Base-by-base conservation (phyloP, 2,329 filamentous ascomycete genomes). In the Trichoderma simmonsii region DNA sequence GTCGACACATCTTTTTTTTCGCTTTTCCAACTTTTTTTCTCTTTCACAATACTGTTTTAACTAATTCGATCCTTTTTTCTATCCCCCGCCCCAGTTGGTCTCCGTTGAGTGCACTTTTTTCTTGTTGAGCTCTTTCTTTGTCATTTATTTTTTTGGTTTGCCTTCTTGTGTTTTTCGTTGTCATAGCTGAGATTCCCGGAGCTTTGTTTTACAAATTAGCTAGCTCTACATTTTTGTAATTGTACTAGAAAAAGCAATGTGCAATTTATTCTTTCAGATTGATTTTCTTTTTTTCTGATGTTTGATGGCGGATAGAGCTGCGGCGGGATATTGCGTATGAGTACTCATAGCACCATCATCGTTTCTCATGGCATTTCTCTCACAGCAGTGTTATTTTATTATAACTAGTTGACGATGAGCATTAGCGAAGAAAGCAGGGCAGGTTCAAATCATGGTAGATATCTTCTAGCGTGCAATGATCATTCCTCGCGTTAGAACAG, bases 111-210 rank as follows among this genome's bases (percentile, higher is more conserved):
- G 54, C 51, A 26, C n/a, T 18, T 12, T 18, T 18, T 26, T 61
- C 26, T 28, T 43, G 43, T 26, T 57, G 6, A 26, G 43, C 28
- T 36, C 34, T 12, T 69, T 70, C 36, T 32, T 48, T 68, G 34
- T 60, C 34, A 48, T 68, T 48, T 60, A 26, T 59, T 61, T 51
- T 24, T 18, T 70, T 24, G 34, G 60, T 62, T 32, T 32, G 32
- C 28, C 9, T 61, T 62, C 18, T 54, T 51, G 36, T 24, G 24
- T 24, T 54, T 15, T 61, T 34, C 21, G 26, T 6, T 51, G 36
- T 26, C 6, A 51, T 70, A 54, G 57, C 28, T 62, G 67, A 70
- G 67, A 70, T 70, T 70, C 67, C 67, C 67, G 28, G 67, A 62
- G 67, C 57, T 70, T 15, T 62, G 30, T 24, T 43, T 66, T 54